These are phyloP conservation scores for Yamadazyma buinensis DNA, from an alignment of 1,139 yeast genomes.

Conservation along the genomic window DNA sequence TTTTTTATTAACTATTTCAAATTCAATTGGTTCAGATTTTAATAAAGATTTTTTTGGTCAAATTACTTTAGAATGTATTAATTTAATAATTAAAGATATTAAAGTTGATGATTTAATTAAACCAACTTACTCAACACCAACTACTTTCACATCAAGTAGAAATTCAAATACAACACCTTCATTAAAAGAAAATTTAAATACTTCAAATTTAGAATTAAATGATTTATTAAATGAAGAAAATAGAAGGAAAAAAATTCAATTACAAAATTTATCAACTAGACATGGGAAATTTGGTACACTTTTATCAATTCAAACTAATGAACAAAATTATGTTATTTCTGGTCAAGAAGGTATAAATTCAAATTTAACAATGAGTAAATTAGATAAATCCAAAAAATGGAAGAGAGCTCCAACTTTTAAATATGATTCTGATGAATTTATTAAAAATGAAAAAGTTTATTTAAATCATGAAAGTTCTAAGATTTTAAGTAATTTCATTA, in stretches of 20 bases:
- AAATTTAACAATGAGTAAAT: conserved; percentile 45
- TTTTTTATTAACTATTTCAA: conserved; percentile 64
- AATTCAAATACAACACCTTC: conserved; percentile 1
- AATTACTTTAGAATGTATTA: conserved; percentile 67
- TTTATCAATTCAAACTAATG: conserved; percentile 60
- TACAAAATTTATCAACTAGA: conserved; percentile 58
- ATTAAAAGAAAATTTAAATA: conserved; percentile 3
- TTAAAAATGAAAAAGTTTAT: conserved; percentile 23
- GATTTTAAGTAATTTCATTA: conserved; percentile 47
- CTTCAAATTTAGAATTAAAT: conserved; percentile 41
- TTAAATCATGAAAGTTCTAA: conserved; percentile 26
- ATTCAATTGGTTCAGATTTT: conserved; percentile 62
- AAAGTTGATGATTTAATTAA: conserved; percentile 25
- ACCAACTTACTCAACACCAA: conserved; percentile 1
- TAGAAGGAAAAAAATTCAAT: conserved; percentile 46
- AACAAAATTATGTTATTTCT: conserved; percentile 60
- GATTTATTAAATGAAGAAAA: conserved; percentile 59
- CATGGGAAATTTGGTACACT: conserved; percentile 93
- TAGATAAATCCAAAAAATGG: conserved; percentile 73
- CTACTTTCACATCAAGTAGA: conserved; percentile 1
- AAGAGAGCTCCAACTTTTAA: conserved; percentile 40
- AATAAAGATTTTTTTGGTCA: conserved; percentile 59
- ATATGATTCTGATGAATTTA: conserved; percentile 42
- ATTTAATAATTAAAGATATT: conserved; percentile 57
- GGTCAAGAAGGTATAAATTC: conserved; percentile 66